These are phyloP conservation scores for Casaregolazyma lundiana DNA, from an alignment of 1,139 yeast genomes.

Conservation along the genomic window DNA sequence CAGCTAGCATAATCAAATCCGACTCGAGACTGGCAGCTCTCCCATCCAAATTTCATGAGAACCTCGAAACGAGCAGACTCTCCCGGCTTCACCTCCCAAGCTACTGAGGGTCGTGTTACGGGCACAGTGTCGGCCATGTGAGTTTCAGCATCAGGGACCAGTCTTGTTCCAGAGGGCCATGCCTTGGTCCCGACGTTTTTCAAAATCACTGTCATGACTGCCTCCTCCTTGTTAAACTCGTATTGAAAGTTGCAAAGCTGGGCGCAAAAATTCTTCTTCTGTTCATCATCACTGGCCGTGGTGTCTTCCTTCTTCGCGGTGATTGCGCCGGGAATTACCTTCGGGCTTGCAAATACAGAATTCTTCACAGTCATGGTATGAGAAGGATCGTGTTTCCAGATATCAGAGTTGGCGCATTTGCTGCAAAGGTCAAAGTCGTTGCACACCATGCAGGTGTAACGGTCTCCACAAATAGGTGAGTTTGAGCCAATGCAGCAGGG, in stretches of 20 bases:
- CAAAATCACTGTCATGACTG: constrained; percentile 12
- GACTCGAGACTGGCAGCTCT: background rate
- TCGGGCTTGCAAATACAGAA: constrained; percentile 3
- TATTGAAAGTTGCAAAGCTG: background rate
- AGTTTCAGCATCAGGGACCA: constrained; percentile 5
- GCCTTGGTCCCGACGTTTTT: constrained; percentile 18
- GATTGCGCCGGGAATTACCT: background rate
- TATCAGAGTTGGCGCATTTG: constrained; percentile 35
- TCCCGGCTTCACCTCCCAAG: constrained; percentile 2
- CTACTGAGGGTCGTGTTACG: background rate
- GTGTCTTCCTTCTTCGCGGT: background rate
- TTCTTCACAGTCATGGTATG: constrained; percentile 4
- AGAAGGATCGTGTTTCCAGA: constrained; percentile 11
- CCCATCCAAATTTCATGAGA: background rate
- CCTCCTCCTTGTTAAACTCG: background rate
- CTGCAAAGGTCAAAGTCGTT: constrained; percentile 49
- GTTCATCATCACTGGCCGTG: background rate
- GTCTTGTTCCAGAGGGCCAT: constrained; percentile 20
- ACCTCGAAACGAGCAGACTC: background rate
- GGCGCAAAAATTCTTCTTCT: constrained; percentile 10
- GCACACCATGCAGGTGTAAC: constrained; percentile 51
- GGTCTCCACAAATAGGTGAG: constrained; percentile 37
- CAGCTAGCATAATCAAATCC: constrained; percentile 7
- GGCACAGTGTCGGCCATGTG: background rate
- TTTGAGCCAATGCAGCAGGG: constrained; percentile 33